Evolutionary conservation across 768 basidiomycete genomes (phyloP), one percentile per base, ranked within the genome.

Genomic region (Calocybe gangraenosa): DNA sequence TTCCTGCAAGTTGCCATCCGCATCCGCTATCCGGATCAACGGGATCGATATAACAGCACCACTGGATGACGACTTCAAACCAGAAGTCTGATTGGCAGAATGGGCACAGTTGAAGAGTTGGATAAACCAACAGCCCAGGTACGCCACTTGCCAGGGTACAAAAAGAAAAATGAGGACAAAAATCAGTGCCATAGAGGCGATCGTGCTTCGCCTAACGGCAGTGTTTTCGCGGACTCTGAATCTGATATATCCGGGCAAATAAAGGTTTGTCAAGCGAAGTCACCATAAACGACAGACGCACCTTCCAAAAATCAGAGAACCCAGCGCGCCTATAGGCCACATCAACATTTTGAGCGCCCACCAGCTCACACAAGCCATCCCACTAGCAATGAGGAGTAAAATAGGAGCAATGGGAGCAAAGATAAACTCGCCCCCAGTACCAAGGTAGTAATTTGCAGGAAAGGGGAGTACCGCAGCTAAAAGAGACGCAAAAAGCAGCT

Each of bases 121-220:
- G 40, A 87, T 79, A n/a, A 83, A 48, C 82, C 89, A 90, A 52
- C 82, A 82, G 15, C 88, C 83, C 18, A 95, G 73, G 64, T 87
- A 93, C 3, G 87, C 92, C 8, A 94, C 87, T 64, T 96, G 93
- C 81, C 90, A 92, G 0, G 93, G 93, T n/a, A 94, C 70, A 42
- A 92, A 66, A 31, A 88, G 51, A 47, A 84, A 76, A 31, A 93
- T 82, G n/a, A 84, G 65, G 13, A 75, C 51, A 40, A 84, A 72
- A 25, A 93, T 74, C 15, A 84, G 39, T 6, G 59, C 51, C 61
- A 91, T 76, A 5, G 86, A 85, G 5, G 81, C 33, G 19, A 83
- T 21, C 2, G 76, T 78, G 55, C 70, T 70, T 48, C 71, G 67
- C 23, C 67, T 70, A 37, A 76, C 63, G 19, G 70, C 62, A 4